These are phyloP conservation scores for Leishmania guyanensis DNA, from an alignment of 208 protist species.

Conservation along the genomic window DNA sequence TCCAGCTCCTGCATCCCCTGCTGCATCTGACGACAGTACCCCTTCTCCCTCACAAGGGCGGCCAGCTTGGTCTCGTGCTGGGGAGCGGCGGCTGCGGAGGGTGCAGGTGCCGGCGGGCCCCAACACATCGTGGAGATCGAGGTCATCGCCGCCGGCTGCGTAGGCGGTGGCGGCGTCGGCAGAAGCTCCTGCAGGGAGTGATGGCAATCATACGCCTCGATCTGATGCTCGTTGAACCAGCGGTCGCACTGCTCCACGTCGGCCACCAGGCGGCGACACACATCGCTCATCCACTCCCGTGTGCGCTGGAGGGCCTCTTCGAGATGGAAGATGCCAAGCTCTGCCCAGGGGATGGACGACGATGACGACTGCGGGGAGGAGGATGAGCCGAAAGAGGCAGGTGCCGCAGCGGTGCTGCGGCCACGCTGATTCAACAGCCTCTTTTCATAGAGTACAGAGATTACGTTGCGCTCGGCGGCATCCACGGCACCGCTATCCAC, in stretches of 20 bases:
- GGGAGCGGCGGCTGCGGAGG: conserved; percentile 1
- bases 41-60: conserved; percentile 40
- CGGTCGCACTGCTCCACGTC: conserved; percentile 67
- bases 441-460: conserved; percentile 6
- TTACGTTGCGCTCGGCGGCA: conserved; percentile 11
- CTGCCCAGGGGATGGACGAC: conserved; percentile 45
- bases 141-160: conserved; percentile 5
- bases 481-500: neutral
- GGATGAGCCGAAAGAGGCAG: neutral
- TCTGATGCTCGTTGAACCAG: conserved; percentile 57
- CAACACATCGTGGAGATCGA: conserved; percentile 11
- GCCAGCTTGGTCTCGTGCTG: conserved; percentile 35
- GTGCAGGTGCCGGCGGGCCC: neutral
- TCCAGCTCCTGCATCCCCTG: conserved; percentile 52
- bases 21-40: conserved; percentile 33
- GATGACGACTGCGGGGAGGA: conserved; percentile 4
- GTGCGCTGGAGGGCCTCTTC: conserved; percentile 51
- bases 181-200: conserved; percentile 66
- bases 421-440: conserved; percentile 7
- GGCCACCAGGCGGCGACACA: conserved; percentile 52
- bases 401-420: neutral
- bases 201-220: conserved; percentile 60
- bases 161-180: conserved; percentile 14
- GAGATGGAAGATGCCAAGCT: conserved; percentile 50
- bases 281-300: conserved; percentile 60